Conservation (phyloP, 768 basidiomycete genomes). For the Boletus sp. region DNA sequence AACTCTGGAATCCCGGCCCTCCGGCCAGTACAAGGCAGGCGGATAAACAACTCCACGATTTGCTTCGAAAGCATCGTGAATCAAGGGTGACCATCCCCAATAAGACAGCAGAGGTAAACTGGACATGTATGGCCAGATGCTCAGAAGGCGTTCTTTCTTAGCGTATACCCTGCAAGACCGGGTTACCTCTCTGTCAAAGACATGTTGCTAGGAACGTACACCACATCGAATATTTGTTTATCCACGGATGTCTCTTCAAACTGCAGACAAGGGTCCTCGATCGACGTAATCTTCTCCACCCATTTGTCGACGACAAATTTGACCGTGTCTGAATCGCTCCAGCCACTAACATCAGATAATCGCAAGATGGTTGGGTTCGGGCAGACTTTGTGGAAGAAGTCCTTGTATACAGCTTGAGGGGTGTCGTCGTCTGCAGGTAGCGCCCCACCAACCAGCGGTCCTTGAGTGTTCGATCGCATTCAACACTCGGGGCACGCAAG, state of each 20-base stretch:
- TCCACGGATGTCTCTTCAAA: slow-evolving; percentile 24
- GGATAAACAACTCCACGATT: slow-evolving; percentile 20
- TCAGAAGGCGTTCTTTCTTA: slow-evolving; percentile 28
- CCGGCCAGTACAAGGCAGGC: slow-evolving; percentile 10
- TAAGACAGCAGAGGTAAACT: slow-evolving; percentile 32
- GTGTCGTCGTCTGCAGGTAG: slow-evolving; percentile 30
- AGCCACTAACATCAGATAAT: slow-evolving; percentile 24
- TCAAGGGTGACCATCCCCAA: slow-evolving; percentile 37
- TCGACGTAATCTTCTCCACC: slow-evolving; percentile 31
- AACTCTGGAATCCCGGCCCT: not conserved
- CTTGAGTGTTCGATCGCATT: slow-evolving; percentile 12
- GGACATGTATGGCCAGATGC: slow-evolving; percentile 35
- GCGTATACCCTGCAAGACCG: slow-evolving; percentile 28
- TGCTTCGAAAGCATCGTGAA: slow-evolving; percentile 27
- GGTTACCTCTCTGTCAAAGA: not conserved
- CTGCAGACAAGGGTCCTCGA: slow-evolving; percentile 40
- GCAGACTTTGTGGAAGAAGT: slow-evolving; percentile 40
- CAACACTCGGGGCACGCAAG: not conserved
- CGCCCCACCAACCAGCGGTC: slow-evolving; percentile 38
- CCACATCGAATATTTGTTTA: slow-evolving; percentile 16
- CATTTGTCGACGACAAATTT: slow-evolving; percentile 34
- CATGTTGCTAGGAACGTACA: slow-evolving; percentile 6
- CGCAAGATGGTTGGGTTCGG: slow-evolving; percentile 34
- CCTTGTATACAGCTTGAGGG: slow-evolving; percentile 35
- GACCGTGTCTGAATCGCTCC: slow-evolving; percentile 24